These are phyloP conservation scores for Cyphellophora attinorum DNA, from an alignment of 2,329 filamentous ascomycete genomes.

Conservation along the genomic window DNA sequence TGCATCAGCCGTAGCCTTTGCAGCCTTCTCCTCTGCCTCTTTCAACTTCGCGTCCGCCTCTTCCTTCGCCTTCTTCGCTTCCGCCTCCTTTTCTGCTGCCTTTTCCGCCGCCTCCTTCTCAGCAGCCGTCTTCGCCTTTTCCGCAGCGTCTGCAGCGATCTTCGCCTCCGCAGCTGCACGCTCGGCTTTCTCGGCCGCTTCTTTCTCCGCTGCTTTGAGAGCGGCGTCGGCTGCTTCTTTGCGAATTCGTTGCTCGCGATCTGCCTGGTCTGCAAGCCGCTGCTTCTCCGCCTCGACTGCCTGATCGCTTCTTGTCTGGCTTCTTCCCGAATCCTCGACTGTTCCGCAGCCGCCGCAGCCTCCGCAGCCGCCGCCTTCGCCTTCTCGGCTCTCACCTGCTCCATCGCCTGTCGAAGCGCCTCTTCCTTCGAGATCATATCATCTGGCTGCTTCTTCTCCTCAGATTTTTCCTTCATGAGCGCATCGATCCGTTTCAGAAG, in stretches of 20 bases:
- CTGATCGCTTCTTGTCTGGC: constrained; percentile 14
- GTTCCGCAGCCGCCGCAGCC: constrained; percentile 31
- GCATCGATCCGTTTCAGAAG: constrained; percentile 51
- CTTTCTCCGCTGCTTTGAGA: constrained; percentile 34
- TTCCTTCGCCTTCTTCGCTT: constrained; percentile 22
- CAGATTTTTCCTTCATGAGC: constrained; percentile 33
- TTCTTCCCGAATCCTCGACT: constrained; percentile 21
- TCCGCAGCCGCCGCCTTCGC: constrained; percentile 23
- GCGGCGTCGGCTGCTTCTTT: constrained; percentile 35
- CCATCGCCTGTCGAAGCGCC: constrained; percentile 6
- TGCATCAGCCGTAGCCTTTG: constrained; percentile 20
- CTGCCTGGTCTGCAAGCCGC: constrained; percentile 15
- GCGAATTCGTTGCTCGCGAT: constrained; percentile 16
- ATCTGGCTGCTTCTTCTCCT: constrained; percentile 25
- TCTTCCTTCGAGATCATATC: constrained; percentile 12
- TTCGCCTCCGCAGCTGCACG: constrained; percentile 26
- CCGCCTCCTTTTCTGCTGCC: constrained; percentile 21
- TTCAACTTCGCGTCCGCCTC: constrained; percentile 25
- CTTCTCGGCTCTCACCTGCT: constrained; percentile 42
- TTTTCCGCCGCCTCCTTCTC: constrained; percentile 27
- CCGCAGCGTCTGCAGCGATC: constrained; percentile 29
- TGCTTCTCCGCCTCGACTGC: constrained; percentile 14
- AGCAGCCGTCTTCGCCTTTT: constrained; percentile 27
- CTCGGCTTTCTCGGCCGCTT: constrained; percentile 34
- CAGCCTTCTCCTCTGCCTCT: constrained; percentile 23